Conservation (phyloP, 2,329 filamentous ascomycete genomes). For the Aspergillus calidoustus region DNA sequence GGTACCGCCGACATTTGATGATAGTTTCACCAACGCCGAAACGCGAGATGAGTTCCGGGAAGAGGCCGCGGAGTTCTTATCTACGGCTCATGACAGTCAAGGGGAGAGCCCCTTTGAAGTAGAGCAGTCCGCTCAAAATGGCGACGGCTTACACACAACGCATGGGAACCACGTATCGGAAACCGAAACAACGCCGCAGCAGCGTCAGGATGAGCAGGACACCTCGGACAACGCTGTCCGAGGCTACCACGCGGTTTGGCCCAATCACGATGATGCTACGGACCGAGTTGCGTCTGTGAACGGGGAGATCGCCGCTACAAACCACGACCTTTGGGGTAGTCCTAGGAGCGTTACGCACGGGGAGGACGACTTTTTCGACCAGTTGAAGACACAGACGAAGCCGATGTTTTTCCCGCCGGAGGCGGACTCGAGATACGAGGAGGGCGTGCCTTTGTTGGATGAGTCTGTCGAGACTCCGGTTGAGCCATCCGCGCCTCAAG, state of each 20-base stretch:
- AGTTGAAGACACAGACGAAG: slow-evolving; percentile 49
- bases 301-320: slow-evolving; percentile 19
- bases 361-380: slow-evolving; percentile 64
- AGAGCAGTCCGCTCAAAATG: not conserved
- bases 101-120: not conserved
- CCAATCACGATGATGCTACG: slow-evolving; percentile 10
- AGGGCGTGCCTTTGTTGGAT: slow-evolving; percentile 68
- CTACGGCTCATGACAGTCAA: slow-evolving; percentile 1
- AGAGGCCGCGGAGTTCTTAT: slow-evolving; percentile 8
- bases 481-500: slow-evolving; percentile 32
- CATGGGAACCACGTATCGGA: not conserved
- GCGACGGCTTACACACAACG: not conserved
- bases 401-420: slow-evolving; percentile 44
- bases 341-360: slow-evolving; percentile 49
- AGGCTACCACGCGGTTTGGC: slow-evolving; percentile 6
- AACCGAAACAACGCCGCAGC: not conserved
- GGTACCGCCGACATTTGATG: not conserved
- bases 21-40: slow-evolving; percentile 2
- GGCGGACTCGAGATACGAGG: slow-evolving; percentile 67
- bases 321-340: slow-evolving; percentile 49
- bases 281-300: slow-evolving; percentile 14
- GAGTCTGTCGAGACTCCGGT: slow-evolving; percentile 35
- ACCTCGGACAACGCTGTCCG: slow-evolving; percentile 1
- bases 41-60: slow-evolving; percentile 9
- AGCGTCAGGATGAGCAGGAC: not conserved